These are phyloP conservation scores for Aechmea fasciata DNA, from an alignment of 176 grass and related monocot species.

Conservation along the genomic window DNA sequence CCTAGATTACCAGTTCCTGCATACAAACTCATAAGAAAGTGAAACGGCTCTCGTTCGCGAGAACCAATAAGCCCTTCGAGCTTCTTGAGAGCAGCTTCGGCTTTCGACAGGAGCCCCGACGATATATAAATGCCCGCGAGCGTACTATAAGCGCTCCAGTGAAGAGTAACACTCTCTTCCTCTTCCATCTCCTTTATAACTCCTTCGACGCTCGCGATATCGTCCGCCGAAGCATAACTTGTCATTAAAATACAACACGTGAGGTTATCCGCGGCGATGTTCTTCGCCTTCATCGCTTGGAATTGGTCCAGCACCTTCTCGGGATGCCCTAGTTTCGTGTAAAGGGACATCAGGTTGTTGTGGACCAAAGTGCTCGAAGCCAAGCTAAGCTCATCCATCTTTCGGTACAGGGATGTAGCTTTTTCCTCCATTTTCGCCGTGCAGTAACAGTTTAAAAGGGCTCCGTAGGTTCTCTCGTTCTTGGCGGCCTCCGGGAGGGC, in stretches of 20 bases:
- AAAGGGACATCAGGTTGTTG: constrained; percentile 69
- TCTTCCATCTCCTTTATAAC: constrained; percentile 48
- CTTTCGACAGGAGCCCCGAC: constrained; percentile 38
- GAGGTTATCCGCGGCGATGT: constrained; percentile 36
- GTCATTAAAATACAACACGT: constrained; percentile 71
- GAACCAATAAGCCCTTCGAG: constrained; percentile 39
- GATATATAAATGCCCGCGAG: constrained; percentile 61
- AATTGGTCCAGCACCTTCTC: constrained; percentile 36
- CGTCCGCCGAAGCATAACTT: constrained; percentile 42
- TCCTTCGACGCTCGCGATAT: constrained; percentile 46
- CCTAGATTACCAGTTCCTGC: constrained; percentile 47
- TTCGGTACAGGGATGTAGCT: constrained; percentile 41
- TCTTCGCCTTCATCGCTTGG: constrained; percentile 63
- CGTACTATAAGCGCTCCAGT: constrained; percentile 57
- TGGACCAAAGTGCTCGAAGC: constrained; percentile 15
- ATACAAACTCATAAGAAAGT: constrained; percentile 49
- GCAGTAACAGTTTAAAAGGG: constrained; percentile 55
- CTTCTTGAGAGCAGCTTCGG: constrained; percentile 58
- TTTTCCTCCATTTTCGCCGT: constrained; percentile 39
- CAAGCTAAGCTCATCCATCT: constrained; percentile 43
- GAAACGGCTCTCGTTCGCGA: constrained; percentile 35
- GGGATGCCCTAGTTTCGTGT: constrained; percentile 44
- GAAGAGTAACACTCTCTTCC: constrained; percentile 22
- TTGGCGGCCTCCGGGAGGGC: constrained; percentile 44
- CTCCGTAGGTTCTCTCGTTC: constrained; percentile 43